Evolutionary conservation across 2,329 filamentous ascomycete genomes (phyloP), one percentile per base, ranked within the genome.

Genomic region (Penicillium sumatraense): DNA sequence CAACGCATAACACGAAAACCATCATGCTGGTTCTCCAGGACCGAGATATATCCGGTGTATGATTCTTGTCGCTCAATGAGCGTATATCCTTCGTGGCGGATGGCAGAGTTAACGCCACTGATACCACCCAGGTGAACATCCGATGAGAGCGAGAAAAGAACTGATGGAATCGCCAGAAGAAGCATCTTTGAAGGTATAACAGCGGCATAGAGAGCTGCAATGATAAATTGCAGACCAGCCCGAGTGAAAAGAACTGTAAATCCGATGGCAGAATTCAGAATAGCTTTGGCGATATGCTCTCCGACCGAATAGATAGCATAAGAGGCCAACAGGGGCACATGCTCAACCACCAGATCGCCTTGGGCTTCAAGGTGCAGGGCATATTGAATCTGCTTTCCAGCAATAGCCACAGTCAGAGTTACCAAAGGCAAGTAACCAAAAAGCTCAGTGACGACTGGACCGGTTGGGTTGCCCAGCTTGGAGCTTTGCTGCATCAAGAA

Each of bases 1-100:
- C 92, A 97, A 57, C 95, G 86, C 81, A 99, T 85, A 14, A 93
- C 86, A 1, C 92, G 85, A 74, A 90, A 97, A 1, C 87, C 84
- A 35, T 85, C 80, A 5, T 87, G 75, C 7, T 81, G 70, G 69
- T 87, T 95, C 62, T 99, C 90, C 23, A 97, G 72, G 1, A 99
- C 90, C 0, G 93, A 96, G 40, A 99, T 81, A 69, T 99, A 98
- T 6, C 95, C 95, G 0, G 95, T 98, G 46, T 89, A 75, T 0
- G 92, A 96, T 73, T 98, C 95, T 61, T 85, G 82, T 10, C 95
- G 87, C 45, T 92, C 93, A 41, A 98, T 72, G 1, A 98, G 76
- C 1, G 85, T 83, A 83, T 88, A 98, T 14, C 88, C 86, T 31
- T 89, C 81, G 1, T 80, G 73, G 18, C 78, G 75, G 40, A 98